These are phyloP conservation scores for Pleurotus eryngii DNA, from an alignment of 768 basidiomycete species.

Conservation along the genomic window DNA sequence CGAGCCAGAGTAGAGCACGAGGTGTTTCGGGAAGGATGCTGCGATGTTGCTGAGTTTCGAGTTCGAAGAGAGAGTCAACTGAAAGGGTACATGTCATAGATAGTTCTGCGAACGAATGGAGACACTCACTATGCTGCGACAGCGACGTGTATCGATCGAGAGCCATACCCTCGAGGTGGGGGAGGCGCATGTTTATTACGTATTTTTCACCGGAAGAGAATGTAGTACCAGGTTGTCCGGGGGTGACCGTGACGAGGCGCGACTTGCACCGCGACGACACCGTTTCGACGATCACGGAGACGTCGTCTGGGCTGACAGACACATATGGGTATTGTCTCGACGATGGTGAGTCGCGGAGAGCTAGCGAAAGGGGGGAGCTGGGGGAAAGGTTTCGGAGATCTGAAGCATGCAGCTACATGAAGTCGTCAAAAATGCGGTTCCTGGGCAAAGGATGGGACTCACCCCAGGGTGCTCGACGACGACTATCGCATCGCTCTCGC, in stretches of 20 bases:
- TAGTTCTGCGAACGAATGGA: background rate
- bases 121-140: slow-evolving; percentile 50
- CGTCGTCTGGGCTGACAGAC: slow-evolving; percentile 33
- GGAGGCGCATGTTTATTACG: slow-evolving; percentile 56
- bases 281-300: slow-evolving; percentile 42
- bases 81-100: slow-evolving; percentile 7
- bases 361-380: slow-evolving; percentile 43
- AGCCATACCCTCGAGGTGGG: slow-evolving; percentile 40
- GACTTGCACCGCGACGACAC: slow-evolving; percentile 56
- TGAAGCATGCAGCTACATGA: slow-evolving; percentile 64
- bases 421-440: too few species aligned
- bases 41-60: slow-evolving; percentile 47
- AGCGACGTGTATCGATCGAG: slow-evolving; percentile 44
- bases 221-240: slow-evolving; percentile 31
- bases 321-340: slow-evolving; percentile 65
- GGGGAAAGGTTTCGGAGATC: slow-evolving; percentile 63
- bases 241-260: slow-evolving; percentile 37
- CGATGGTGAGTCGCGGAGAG: slow-evolving; percentile 48
- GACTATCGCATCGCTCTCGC: slow-evolving; percentile 63
- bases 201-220: slow-evolving; percentile 44
- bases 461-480: slow-evolving; percentile 74
- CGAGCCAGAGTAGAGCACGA: slow-evolving; percentile 66
- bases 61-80: slow-evolving; percentile 42
- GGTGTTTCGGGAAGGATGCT: slow-evolving; percentile 51
- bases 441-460: slow-evolving; percentile 18